phyloP scores from a whole-genome alignment of 441 rosid species.

The Metrosideros polymorpha region DNA sequence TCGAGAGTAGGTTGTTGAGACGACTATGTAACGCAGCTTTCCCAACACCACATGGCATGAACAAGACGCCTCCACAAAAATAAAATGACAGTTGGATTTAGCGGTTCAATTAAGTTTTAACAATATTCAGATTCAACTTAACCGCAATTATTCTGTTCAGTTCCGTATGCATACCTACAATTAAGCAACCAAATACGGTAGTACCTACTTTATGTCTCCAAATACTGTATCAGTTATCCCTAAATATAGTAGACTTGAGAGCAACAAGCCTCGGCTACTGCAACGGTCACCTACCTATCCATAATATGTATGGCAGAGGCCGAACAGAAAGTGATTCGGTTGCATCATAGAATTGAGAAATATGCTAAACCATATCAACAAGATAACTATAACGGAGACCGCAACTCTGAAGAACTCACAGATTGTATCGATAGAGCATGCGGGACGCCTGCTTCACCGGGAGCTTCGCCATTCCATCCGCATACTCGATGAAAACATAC shows the following conservation, averaged over 20 bases:
- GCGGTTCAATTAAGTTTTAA: not conserved
- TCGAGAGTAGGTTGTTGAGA: not conserved
- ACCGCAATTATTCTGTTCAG: not conserved
- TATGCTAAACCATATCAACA: not conserved
- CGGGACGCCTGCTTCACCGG: constrained; percentile 92
- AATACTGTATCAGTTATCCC: not conserved
- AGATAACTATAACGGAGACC: not conserved
- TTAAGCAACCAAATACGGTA: not conserved
- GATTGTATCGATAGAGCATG: constrained; percentile 83
- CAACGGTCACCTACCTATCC: not conserved
- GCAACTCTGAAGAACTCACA: constrained; percentile 35
- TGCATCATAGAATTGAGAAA: not conserved
- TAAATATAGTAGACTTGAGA: not conserved
- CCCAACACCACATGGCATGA: not conserved
- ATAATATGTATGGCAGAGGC: not conserved
- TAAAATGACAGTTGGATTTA: not conserved
- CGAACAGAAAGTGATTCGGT: not conserved
- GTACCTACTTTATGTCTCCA: not conserved
- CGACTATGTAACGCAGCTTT: not conserved
- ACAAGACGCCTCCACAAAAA: not conserved
- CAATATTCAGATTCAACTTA: not conserved
- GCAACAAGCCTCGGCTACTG: not conserved
- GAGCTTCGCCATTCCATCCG: constrained; percentile 98
- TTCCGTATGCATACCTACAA: not conserved
- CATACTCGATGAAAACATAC: constrained; percentile 82